Evolutionary conservation across 805 yeast genomes (phyloP), one percentile per base, ranked within the genome.

Genomic region (Blastobotrys parvus): DNA sequence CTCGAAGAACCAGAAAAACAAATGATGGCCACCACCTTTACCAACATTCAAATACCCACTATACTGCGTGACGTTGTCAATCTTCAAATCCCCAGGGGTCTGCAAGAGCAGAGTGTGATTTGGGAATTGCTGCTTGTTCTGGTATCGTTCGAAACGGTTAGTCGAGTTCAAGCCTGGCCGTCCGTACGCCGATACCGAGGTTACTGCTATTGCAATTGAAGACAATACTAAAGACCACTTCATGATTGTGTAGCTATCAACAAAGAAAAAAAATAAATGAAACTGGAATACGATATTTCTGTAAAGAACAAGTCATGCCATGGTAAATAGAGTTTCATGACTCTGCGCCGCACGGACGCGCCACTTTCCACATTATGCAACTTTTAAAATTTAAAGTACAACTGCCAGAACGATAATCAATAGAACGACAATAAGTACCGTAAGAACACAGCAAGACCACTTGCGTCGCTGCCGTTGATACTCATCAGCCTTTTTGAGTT

Each of bases 1-100:
- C 64, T 89, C 97, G 54, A 90, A 90, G 57, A 82, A 80, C 95
- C 94, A 88, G 69, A 80, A 90, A 63, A 89, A 90, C 61, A 89
- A 80, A 63, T 85, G 94, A 52, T 82, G 90, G 49, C 78, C 82
- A 38, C 80, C 85, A 47, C 76, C 79, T 8, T 41, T 25, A 45
- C 77, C 81, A 41, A 83, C 77, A 56, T 80, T 83, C 53, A 82
- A 65, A 59, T 82, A 82, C 30, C 92, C 92, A 17, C 84, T 69
- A 56, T 78, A 78, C 61, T 82, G 90, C 57, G 77, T 75, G 30
- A 81, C 85, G 35, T 64, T 65, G 60, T 80, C 87, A 42, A 88
- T 69, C 89, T 92, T 52, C 52, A 89, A 72, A 32, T 65, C 69
- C 49, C 71, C 69, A 13, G 94, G 94, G 55, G 68, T 69, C 63